phyloP scores from a whole-genome alignment of 306 rosid genomes.

The Comarum palustre region DNA sequence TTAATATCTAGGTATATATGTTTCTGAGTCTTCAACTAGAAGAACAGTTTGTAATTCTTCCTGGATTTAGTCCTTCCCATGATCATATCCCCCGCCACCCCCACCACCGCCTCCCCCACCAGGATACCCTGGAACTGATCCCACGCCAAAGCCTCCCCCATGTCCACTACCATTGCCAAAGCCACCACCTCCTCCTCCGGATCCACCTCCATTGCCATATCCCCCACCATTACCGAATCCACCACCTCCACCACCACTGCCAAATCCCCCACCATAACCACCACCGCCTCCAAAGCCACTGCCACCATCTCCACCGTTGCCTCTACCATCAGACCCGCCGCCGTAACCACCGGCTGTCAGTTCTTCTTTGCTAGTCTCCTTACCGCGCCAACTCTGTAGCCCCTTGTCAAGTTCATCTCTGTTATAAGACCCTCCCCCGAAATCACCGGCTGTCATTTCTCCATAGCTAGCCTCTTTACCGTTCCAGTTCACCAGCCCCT shows the following conservation, averaged over 20 bases:
- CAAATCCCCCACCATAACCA: constrained; percentile 12
- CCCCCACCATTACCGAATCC: constrained; percentile 19
- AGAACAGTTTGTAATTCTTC: not conserved
- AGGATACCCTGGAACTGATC: not conserved
- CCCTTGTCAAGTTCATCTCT: constrained; percentile 4
- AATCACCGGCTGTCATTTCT: constrained; percentile 25
- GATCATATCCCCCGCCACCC: constrained; percentile 20
- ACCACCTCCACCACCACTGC: constrained; percentile 26
- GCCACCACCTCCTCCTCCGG: constrained; percentile 10
- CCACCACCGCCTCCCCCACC: constrained; percentile 20
- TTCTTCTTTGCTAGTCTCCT: not conserved
- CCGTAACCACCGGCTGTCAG: constrained; percentile 32
- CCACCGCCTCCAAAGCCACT: constrained; percentile 18
- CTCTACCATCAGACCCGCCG: constrained; percentile 26
- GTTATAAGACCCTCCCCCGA: constrained; percentile 27
- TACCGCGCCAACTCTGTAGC: constrained; percentile 1
- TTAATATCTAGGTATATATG: too few species aligned
- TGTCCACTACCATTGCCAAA: constrained; percentile 23
- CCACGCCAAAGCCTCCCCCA: constrained; percentile 5
- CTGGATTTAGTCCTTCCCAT: constrained; percentile 9
- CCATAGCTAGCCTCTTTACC: not conserved
- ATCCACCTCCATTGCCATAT: constrained; percentile 11
- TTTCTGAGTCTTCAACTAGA: not conserved
- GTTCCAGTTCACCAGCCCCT: not conserved
- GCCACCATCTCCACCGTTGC: constrained; percentile 19